Evolutionary conservation across 176 grass and related monocot species (phyloP), one percentile per base, ranked within the genome.

Genomic region (Raddia guianensis): DNA sequence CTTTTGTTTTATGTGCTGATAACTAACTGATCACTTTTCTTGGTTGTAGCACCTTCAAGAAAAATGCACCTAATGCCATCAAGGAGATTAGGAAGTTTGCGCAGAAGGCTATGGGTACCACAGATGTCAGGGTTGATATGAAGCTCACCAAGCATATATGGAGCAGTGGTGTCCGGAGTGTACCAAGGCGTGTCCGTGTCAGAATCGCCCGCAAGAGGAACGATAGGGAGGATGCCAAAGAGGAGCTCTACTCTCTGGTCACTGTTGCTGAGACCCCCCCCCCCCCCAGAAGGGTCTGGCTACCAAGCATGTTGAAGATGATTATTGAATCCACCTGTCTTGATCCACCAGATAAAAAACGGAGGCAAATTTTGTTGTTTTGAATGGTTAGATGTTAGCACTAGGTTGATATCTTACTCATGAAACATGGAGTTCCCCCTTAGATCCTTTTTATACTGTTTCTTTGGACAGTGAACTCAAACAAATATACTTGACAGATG

Each of bases 121-220:
- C 87, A 2, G 95, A 98, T 64, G 82, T 98, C 12, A 68, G 90
- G 49, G 45, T 95, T 0, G 95, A 98, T 55, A 92, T 98, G 70
- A 98, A 98, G 68, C 92, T 98, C 32, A 98, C 95, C 90, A 98
- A 98, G 82, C 92, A 94, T 84, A 93, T 98, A 40, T 98, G 90
- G 92, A 98, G 90, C 86, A 90, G 87, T 52, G 95, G 95, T 18
- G 83, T 98, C 70, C 70, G 90, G 12, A 89, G 92, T 14, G 95
- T 98, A 6, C 95, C 95, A 2, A 95, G 95, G 87, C 27, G 92
- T 16, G 76, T 98, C 15, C 86, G 95, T 32, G 95, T 98, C 19
- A 86, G 90, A 43, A 98, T 98, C 49, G 88, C 92, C 8, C 95
- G 92, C 12, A 98, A 95, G 81, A 89, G 92, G 64, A 98, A 98